Evolutionary conservation across 2,329 filamentous ascomycete species (phyloP), one percentile per base, ranked within the genome.

Genomic region (Talaromyces verruculosus): DNA sequence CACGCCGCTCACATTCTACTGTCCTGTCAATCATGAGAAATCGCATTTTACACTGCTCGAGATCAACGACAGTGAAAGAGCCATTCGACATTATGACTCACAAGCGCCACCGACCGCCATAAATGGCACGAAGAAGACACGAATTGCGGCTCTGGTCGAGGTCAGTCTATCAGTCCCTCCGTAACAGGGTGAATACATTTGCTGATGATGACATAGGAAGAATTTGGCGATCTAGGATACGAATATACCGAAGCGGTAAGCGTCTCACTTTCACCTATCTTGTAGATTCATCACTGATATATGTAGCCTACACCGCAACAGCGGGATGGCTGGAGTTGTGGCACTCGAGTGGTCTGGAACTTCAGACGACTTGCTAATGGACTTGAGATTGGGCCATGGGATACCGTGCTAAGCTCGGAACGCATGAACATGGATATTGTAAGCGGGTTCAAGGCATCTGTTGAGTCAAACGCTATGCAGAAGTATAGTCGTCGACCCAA

Each of bases 11-110:
- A 59, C 30, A 6, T 64, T 58, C 15, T 59, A 49, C 33, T 64
- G 17, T 59, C 53, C 53, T 5, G 7, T 64, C 10, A 37, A 73
- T n/a, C n/a, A n/a, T n/a, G n/a, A n/a, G n/a, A n/a, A n/a, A n/a
- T 67, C 67, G 33, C 65, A 75, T 67, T 75, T 72, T 37, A 70
- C 65, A n/a, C 60, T 74, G 37, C 69, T 75, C 17, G 67, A 75
- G 58, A 70, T 74, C n/a, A 73, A 75, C 59, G 55, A 75, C 64
- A 43, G 49, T 33, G 65, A 70, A 35, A 60, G 66, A 55, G 68
- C 69, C 11, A 73, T 74, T 65, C 67, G 68, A 28, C 53, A 73
- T 63, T 74, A 72, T 53, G 64, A 74, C 68, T 74, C 67, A 28
- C 69, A 67, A 28, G 68, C 63, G 58, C 65, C 33, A 13, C n/a